Evolutionary conservation across 768 basidiomycete species (phyloP), one percentile per base, ranked within the genome.

Genomic region (Amanita fuliginea): DNA sequence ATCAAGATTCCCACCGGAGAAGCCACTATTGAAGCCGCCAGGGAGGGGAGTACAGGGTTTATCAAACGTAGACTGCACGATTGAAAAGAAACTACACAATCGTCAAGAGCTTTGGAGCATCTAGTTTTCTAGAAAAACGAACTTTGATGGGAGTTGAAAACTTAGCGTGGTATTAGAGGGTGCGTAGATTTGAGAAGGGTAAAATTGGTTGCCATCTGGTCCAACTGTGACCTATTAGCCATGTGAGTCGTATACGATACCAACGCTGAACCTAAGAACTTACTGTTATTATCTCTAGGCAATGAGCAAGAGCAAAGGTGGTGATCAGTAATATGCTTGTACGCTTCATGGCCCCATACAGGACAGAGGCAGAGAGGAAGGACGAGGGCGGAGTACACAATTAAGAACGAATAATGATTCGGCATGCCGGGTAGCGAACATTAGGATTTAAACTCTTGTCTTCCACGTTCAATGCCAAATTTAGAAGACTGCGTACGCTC

Each of bases 1-100:
- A 44, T 62, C 58, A 13, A 58, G 37, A 1, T 59, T 57, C 19
- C 55, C 37, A 4, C 62, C 61, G 1, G 56, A 56, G 8, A 66
- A 47, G 0, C 69, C 68, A 46, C 61, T 67, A 40, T 67, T 62
- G 58, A 78, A 73, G 3, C 72, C 72, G 3, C 69, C 70, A 0
- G 52, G 47, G 9, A 70, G 59, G 10, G 64, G 65, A 30, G 60
- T 39, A 53, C 75, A 75, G 2, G 74, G 74, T 9, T 56, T 49
- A 0, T 63, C 60, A 48, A 65, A 64, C 1, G 57, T 50, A 41
- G 61, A 62, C 53, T 75, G 70, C 0, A 72, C 68, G 6, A 72
- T 67, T 8, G 67, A 63, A 55, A 76, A 74, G 16, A 53, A 45
- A 30, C 71, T 71, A 10, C 19, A 16, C 14, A 8, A 33, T 37